These are phyloP conservation scores for Gloeopeniophorella convolvens DNA, from an alignment of 768 basidiomycete genomes.

Conservation along the genomic window DNA sequence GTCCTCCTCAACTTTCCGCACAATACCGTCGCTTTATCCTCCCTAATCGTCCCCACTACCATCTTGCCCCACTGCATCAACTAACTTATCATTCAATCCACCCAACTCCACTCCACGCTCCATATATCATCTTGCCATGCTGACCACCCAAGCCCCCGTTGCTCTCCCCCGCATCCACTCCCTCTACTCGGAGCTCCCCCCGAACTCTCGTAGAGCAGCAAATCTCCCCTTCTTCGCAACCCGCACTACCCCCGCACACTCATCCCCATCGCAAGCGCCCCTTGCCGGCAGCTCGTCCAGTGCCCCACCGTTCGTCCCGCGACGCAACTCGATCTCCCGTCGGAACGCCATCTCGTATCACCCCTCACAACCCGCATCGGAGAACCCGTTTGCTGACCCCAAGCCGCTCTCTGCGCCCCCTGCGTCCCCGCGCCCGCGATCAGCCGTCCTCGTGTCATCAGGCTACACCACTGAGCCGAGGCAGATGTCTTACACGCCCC, in stretches of 20 bases:
- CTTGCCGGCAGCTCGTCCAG: background rate
- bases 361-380: constrained; percentile 3
- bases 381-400: background rate
- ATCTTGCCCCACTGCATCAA: background rate
- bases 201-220: constrained; percentile 21
- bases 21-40: background rate
- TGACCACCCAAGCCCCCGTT: constrained; percentile 16
- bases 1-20: background rate
- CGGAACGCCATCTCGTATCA: constrained; percentile 17
- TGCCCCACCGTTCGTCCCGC: background rate
- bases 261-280: background rate
- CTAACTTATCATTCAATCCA: background rate
- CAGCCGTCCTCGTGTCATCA: constrained; percentile 9
- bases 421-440: constrained; percentile 1
- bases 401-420: background rate
- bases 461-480: constrained; percentile 6
- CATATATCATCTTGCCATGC: constrained; percentile 14
- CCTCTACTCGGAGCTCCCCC: constrained; percentile 21
- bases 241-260: constrained; percentile 5
- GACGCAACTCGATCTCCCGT: constrained; percentile 7
- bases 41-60: background rate
- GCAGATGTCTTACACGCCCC: background rate
- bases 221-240: constrained; percentile 19
- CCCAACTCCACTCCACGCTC: background rate
- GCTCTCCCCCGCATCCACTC: constrained; percentile 16